Evolutionary conservation across 192 early-diverging fungal genomes (phyloP).

Genomic region (Entomortierella parvispora): DNA sequence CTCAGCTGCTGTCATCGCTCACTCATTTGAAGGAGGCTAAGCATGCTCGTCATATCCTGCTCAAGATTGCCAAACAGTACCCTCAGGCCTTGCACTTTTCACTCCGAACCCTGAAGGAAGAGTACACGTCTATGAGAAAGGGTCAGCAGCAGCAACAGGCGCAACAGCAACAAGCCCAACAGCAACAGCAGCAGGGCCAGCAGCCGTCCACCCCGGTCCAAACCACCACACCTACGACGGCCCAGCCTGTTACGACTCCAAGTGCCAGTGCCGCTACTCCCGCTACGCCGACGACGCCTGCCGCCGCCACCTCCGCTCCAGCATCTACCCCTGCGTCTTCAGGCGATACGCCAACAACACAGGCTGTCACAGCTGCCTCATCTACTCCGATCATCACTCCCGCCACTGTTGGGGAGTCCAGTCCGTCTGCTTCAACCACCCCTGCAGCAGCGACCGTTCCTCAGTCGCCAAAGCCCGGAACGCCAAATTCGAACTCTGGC

Average conservation of each 20-base stretch:
- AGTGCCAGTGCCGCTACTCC: conserved; percentile 24
- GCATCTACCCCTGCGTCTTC: conserved; percentile 5
- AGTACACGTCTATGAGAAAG: conserved; percentile 75
- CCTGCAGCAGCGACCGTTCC: conserved; percentile 29
- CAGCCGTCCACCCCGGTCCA: conserved; percentile 9
- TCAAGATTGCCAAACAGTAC: conserved; percentile 94
- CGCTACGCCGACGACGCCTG: conserved; percentile 50
- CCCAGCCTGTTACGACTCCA: conserved; percentile 14
- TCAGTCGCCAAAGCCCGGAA: conserved; percentile 38
- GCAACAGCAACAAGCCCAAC: conserved; percentile 27
- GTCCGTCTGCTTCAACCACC: conserved; percentile 19
- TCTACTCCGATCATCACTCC: conserved; percentile 12
- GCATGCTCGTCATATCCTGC: conserved; percentile 84
- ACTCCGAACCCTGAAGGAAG: conserved; percentile 92
- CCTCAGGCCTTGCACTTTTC: conserved; percentile 97
- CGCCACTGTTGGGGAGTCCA: conserved; percentile 15
- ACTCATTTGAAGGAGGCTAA: conserved; percentile 79
- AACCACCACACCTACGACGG: not conserved
- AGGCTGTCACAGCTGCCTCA: conserved; percentile 26
- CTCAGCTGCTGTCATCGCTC: conserved; percentile 88
- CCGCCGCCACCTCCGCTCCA: conserved; percentile 22
- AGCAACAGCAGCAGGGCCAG: conserved; percentile 13
- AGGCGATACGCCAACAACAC: conserved; percentile 22
- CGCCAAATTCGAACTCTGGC: conserved; percentile 6
- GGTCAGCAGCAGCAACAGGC: conserved; percentile 41